These are phyloP conservation scores for Phaeosphaeria sp. DNA, from an alignment of 2,329 filamentous ascomycete species.

Conservation along the genomic window DNA sequence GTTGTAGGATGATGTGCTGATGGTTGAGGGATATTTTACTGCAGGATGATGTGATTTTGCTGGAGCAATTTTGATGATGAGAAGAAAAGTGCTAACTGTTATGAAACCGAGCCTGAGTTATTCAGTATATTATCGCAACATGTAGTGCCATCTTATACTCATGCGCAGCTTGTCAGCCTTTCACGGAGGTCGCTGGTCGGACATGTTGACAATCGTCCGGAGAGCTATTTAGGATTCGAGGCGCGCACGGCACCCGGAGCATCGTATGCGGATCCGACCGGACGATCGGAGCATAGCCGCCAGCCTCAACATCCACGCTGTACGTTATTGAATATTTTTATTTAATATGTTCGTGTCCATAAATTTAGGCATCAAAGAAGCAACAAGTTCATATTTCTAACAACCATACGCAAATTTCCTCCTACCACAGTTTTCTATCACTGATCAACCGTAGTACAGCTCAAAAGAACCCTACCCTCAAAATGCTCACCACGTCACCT, in stretches of 20 bases:
- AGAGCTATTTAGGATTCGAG: background rate
- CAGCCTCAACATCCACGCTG: background rate
- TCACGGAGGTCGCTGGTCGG: background rate
- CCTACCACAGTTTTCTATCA: background rate
- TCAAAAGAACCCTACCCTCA: background rate
- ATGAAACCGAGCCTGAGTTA: background rate
- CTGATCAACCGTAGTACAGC: background rate
- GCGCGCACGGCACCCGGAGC: background rate
- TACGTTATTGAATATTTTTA: background rate
- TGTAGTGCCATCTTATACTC: background rate
- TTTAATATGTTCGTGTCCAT: background rate
- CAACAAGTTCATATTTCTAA: background rate
- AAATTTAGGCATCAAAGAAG: background rate
- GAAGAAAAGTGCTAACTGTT: background rate
- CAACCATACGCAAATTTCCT: background rate
- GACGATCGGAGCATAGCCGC: background rate
- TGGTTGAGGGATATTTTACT: background rate
- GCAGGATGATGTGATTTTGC: background rate
- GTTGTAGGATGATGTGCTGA: background rate
- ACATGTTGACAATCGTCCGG: background rate
- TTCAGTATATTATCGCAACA: background rate
- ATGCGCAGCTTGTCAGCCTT: background rate
- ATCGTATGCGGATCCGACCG: background rate
- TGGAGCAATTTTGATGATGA: background rate
- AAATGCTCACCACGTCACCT: constrained; percentile 13